A percentile compares a stretch with the other conserved stretches of the same genome.
phyloP scores from a whole-genome alignment of 805 yeast genomes.

The Isabelozyma rhagii region DNA sequence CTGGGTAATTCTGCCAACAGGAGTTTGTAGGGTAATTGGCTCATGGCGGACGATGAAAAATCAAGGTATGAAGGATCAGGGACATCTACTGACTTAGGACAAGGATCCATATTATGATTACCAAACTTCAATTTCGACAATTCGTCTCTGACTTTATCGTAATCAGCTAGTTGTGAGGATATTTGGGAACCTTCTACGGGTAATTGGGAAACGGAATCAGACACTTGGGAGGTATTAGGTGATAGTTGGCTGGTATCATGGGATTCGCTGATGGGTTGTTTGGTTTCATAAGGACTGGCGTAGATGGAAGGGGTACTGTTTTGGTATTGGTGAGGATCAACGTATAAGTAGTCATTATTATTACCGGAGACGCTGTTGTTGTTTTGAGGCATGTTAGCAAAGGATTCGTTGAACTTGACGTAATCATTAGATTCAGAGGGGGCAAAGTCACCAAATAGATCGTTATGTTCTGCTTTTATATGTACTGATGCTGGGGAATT shows the following conservation, averaged over 20 bases:
- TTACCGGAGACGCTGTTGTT: background rate
- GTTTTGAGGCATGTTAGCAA: conserved; percentile 3
- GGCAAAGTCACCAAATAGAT: background rate
- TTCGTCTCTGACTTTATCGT: conserved; percentile 46
- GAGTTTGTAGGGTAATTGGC: conserved; percentile 46
- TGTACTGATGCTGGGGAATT: conserved; percentile 6
- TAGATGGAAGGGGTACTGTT: conserved; percentile 8
- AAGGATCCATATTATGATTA: conserved; percentile 33
- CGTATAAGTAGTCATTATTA: conserved; percentile 16
- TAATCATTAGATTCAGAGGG: conserved; percentile 3
- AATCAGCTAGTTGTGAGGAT: conserved; percentile 5
- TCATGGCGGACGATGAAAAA: conserved; percentile 33
- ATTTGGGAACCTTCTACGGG: background rate
- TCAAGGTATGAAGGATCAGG: conserved; percentile 34
- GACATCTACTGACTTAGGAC: conserved; percentile 27
- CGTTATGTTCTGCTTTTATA: background rate
- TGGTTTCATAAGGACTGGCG: conserved; percentile 16
- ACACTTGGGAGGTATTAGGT: conserved; percentile 6
- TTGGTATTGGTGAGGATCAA: conserved; percentile 12
- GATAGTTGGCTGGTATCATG: background rate
- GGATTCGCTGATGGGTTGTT: background rate
- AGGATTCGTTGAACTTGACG: conserved; percentile 10
- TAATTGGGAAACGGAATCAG: background rate
- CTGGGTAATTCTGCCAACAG: conserved; percentile 64
- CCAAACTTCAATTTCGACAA: conserved; percentile 56